phyloP scores from a whole-genome alignment of 2,329 filamentous ascomycete species.

The Dendrostoma leiphaemia region DNA sequence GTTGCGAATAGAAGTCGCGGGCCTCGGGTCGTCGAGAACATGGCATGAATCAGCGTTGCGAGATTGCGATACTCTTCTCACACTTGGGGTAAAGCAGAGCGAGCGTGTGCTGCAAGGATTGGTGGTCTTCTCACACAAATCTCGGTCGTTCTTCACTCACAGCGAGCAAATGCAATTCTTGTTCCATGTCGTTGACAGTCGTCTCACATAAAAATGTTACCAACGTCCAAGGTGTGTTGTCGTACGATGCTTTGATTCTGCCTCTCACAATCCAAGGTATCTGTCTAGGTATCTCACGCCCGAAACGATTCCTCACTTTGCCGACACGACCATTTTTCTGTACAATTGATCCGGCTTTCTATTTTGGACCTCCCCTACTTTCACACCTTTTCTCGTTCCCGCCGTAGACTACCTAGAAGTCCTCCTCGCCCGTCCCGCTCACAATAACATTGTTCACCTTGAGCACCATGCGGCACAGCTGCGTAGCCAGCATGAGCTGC shows the following conservation, averaged over 20 bases:
- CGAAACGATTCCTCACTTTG: background rate
- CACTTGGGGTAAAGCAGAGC: too few species aligned
- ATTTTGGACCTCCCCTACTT: background rate
- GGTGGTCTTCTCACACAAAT: too few species aligned
- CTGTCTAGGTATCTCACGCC: conserved; percentile 4
- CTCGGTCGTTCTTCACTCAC: too few species aligned
- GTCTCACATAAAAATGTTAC: background rate
- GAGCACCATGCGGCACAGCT: conserved; percentile 96
- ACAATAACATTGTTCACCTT: conserved; percentile 98
- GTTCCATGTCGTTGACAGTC: background rate
- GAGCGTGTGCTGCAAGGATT: too few species aligned
- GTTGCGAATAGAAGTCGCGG: too few species aligned
- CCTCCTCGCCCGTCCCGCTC: conserved; percentile 80
- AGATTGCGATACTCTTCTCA: too few species aligned
- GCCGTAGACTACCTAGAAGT: conserved; percentile 60
- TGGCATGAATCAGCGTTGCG: too few species aligned
- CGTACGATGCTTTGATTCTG: background rate
- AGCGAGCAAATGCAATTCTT: background rate
- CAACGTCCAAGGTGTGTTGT: too few species aligned
- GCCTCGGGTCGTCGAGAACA: too few species aligned
- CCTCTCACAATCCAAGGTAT: conserved; percentile 1
- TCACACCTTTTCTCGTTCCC: background rate
- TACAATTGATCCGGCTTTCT: conserved; percentile 8
- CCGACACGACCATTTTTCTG: background rate
- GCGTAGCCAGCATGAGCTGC: conserved; percentile 92